These are phyloP conservation scores for Kurtzmaniella quercitrusa DNA, from an alignment of 1,139 yeast species.

Conservation along the genomic window DNA sequence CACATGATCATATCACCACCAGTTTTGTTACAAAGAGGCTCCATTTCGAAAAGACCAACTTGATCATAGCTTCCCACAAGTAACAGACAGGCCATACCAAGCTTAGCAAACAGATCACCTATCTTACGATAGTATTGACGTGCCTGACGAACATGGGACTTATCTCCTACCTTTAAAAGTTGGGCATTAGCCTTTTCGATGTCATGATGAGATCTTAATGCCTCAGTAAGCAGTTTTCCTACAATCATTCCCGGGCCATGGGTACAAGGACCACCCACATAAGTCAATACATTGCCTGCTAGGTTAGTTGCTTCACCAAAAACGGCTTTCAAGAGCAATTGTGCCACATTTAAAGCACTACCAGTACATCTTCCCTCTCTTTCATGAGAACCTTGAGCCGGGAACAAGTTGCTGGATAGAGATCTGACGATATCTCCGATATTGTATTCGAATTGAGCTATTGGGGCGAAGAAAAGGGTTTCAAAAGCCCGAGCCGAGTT, in stretches of 20 bases:
- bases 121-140: slow-evolving; percentile 42
- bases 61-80: slow-evolving; percentile 68
- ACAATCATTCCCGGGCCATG: slow-evolving; percentile 56
- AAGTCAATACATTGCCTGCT: slow-evolving; percentile 60
- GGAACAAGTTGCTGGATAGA: slow-evolving; percentile 51
- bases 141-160: slow-evolving; percentile 18
- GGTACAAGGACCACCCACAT: slow-evolving; percentile 58
- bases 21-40: slow-evolving; percentile 49
- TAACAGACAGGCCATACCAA: slow-evolving; percentile 53
- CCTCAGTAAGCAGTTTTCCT: slow-evolving; percentile 43
- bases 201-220: slow-evolving; percentile 58
- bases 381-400: slow-evolving; percentile 37
- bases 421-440: slow-evolving; percentile 51
- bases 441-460: slow-evolving; percentile 48
- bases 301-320: slow-evolving; percentile 33
- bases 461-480: slow-evolving; percentile 14
- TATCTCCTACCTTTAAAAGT: slow-evolving; percentile 21
- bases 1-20: slow-evolving; percentile 63
- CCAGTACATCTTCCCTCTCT: slow-evolving; percentile 64
- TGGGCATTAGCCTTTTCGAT: slow-evolving; percentile 38
- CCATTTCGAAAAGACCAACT: slow-evolving; percentile 65
- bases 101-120: slow-evolving; percentile 30
- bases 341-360: slow-evolving; percentile 59
- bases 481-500: slow-evolving; percentile 7
- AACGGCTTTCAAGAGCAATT: slow-evolving; percentile 43